These are phyloP conservation scores for Aspergillus melleus DNA, from an alignment of 2,329 filamentous ascomycete genomes.

Conservation along the genomic window DNA sequence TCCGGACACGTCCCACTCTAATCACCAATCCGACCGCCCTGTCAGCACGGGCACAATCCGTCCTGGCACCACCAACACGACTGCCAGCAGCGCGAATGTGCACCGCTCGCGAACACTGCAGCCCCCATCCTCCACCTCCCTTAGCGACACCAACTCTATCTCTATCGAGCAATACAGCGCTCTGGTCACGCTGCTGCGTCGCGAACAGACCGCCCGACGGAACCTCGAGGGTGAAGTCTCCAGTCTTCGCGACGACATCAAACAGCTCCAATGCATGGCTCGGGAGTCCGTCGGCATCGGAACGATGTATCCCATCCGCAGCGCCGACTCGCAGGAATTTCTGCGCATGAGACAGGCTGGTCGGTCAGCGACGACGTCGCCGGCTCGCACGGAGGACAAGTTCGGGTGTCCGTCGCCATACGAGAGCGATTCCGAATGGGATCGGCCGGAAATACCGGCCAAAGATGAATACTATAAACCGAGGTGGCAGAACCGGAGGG, in stretches of 20 bases:
- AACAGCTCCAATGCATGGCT: constrained; percentile 34
- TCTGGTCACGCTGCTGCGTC: constrained; percentile 46
- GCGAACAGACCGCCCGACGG: constrained; percentile 48
- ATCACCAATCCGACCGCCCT: constrained; percentile 23
- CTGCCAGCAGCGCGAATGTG: constrained; percentile 15
- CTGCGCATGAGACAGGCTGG: constrained; percentile 27
- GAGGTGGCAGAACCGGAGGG: constrained; percentile 28
- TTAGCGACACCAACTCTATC: constrained; percentile 35
- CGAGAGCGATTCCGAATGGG: constrained; percentile 30
- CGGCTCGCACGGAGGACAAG: constrained; percentile 16
- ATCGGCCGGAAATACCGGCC: constrained; percentile 15
- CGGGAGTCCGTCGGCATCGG: constrained; percentile 32
- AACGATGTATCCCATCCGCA: constrained; percentile 35
- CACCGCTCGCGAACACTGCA: constrained; percentile 27
- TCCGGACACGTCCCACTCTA: constrained; percentile 13
- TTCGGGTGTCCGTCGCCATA: constrained; percentile 7
- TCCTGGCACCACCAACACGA: constrained; percentile 29
- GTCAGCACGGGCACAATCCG: constrained; percentile 34
- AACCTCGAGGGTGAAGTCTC: constrained; percentile 46
- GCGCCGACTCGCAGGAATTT: constrained; percentile 32
- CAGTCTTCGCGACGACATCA: constrained; percentile 42
- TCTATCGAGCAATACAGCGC: constrained; percentile 50
- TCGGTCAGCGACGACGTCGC: constrained; percentile 20
- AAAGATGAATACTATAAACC: constrained; percentile 26
- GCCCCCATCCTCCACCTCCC: constrained; percentile 31